Percentiles rank a stretch among this genome's conserved stretches.
These are phyloP conservation scores for Ophiostoma himal-ulmi DNA, from an alignment of 2,329 filamentous ascomycete species.

Conservation along the genomic window DNA sequence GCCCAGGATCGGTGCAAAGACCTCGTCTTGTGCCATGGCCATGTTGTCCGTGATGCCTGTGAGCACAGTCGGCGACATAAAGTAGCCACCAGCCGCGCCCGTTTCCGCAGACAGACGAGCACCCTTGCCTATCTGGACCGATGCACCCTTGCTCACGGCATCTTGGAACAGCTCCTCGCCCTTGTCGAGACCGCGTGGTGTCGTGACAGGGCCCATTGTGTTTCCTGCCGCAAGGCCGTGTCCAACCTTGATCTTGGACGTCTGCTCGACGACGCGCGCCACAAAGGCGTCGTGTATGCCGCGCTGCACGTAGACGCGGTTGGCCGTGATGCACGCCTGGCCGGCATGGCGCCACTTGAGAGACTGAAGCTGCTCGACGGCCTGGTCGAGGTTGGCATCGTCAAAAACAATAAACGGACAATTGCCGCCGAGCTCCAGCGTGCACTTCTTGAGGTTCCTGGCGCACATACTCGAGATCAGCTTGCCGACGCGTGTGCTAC, in stretches of 20 bases:
- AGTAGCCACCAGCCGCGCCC: constrained; percentile 49
- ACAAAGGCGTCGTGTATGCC: constrained; percentile 49
- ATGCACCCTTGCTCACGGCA: constrained; percentile 57
- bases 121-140: constrained; percentile 57
- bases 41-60: constrained; percentile 44
- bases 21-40: constrained; percentile 47
- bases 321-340: constrained; percentile 60
- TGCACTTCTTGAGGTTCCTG: constrained; percentile 59
- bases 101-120: constrained; percentile 33
- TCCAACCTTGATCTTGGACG: constrained; percentile 51
- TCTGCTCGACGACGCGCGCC: constrained; percentile 38
- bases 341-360: constrained; percentile 49
- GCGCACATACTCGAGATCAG: constrained; percentile 60
- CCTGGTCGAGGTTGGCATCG: constrained; percentile 60
- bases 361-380: constrained; percentile 41
- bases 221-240: constrained; percentile 53
- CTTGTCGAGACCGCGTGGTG: constrained; percentile 50
- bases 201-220: constrained; percentile 57
- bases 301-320: constrained; percentile 59
- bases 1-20: constrained; percentile 54
- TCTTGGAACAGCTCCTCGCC: constrained; percentile 56
- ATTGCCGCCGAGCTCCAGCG: constrained; percentile 69
- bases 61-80: constrained; percentile 58
- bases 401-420: constrained; percentile 61
- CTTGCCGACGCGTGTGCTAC: constrained; percentile 62